Base-by-base conservation (phyloP, 768 basidiomycete species). In the Pulveroboletus ravenelii region DNA sequence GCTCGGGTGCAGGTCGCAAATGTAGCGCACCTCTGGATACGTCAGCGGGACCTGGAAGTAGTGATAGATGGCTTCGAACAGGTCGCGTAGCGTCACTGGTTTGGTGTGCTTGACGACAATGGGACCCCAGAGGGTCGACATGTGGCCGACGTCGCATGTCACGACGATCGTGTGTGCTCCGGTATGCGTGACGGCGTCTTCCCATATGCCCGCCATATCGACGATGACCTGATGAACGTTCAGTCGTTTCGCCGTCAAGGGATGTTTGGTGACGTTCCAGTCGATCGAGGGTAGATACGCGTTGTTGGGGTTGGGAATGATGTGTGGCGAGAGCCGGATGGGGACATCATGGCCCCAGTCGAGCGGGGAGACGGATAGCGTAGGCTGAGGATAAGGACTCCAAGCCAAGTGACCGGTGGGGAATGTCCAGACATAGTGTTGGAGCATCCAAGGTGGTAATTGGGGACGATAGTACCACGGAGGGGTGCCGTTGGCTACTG, bases 11-110 rank as follows among this genome's bases (percentile, higher is more conserved):
- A 62, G 18, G 0, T 43, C 6, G 42, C 51, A 48, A 15, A 73
- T 44, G 39, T 62, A 54, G 3, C 45, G 47, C 42, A 65, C 63
- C 41, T 73, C 67, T 0, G 51, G 40, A 8, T 52, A 52, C 5
- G 73, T 73, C 39, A 84, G 56, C 3, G 72, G 72, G 23, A 50
- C 58, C 49, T 72, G 78, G 59, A 81, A 72, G 61, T 79, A 80
- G 1, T 62, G 58, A 55, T 78, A 72, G 15, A 84, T 72, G 9
- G 72, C 76, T 34, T 75, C 66, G 20, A 84, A 64, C 54, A 82
- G 42, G 54, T 80, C 77, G 41, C 63, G 50, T 13, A 81, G 59
- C 10, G 74, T 76, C 25, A 78, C 65, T 1, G 52, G 43, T 12
- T 60, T 52, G 10, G 55, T 53, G 10, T 65, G 68, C 10, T 73